phyloP scores from a whole-genome alignment of 441 rosid genomes.

The Pelargonium myrrhifolium region DNA sequence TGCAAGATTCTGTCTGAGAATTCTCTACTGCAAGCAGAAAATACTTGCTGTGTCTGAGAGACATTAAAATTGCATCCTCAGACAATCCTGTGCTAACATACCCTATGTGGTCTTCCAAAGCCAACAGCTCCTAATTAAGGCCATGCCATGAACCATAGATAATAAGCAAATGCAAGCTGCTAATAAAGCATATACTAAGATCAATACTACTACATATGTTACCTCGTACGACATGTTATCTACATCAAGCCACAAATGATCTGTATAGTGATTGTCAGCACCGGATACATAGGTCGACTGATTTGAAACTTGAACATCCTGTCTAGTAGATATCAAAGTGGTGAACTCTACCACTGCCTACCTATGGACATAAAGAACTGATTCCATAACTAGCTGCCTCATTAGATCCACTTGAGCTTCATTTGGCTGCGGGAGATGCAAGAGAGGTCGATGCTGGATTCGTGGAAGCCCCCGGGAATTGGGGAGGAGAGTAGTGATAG shows the following conservation, averaged over 20 bases:
- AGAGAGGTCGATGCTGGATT: background rate
- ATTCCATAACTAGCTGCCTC: background rate
- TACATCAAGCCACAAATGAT: slow-evolving; percentile 3
- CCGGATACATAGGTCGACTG: background rate
- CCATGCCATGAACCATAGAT: background rate
- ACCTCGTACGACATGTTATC: slow-evolving; percentile 8
- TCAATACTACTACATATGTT: background rate
- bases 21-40: background rate
- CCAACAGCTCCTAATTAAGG: slow-evolving; percentile 18
- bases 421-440: background rate
- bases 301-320: background rate
- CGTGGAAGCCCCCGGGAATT: background rate
- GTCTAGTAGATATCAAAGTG: background rate
- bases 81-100: slow-evolving; percentile 20
- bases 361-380: background rate
- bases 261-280: background rate
- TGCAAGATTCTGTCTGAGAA: slow-evolving; percentile 19
- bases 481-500: background rate
- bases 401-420: background rate
- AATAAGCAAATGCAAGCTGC: background rate
- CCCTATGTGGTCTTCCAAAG: slow-evolving; percentile 25
- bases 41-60: slow-evolving; percentile 18
- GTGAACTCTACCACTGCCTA: background rate
- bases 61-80: slow-evolving; percentile 15
- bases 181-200: background rate